phyloP scores from a whole-genome alignment of 202 grass and related monocot species.

The Dendrocalamus latiflorus region DNA sequence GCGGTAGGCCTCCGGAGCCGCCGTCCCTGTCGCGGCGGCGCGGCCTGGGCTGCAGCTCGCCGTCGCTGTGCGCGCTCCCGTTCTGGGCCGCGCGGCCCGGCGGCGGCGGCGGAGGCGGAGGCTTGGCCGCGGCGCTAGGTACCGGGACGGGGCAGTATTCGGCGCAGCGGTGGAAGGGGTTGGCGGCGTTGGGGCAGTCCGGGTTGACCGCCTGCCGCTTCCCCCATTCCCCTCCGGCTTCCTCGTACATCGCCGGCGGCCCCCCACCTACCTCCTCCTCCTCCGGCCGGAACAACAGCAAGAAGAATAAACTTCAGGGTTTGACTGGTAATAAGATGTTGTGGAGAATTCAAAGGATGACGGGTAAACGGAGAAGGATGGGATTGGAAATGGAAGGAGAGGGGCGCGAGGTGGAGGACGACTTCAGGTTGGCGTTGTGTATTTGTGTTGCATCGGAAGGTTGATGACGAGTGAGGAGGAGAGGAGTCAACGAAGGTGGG shows the following conservation, averaged over 20 bases:
- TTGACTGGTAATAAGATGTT: neutral
- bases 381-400: neutral
- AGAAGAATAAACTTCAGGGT: neutral
- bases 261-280: neutral
- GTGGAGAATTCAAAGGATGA: neutral
- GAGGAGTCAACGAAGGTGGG: too few species aligned
- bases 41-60: slow-evolving; percentile 20
- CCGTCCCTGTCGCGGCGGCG: slow-evolving; percentile 45
- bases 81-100: slow-evolving; percentile 39
- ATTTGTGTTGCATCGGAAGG: too few species aligned
- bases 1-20: slow-evolving; percentile 60
- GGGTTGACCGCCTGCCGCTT: slow-evolving; percentile 38
- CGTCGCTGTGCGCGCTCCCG: too few species aligned
- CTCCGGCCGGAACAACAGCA: neutral
- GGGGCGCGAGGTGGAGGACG: neutral
- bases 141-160: slow-evolving; percentile 42
- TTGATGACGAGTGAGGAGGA: too few species aligned
- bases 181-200: slow-evolving; percentile 50
- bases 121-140: neutral
- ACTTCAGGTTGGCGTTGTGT: neutral
- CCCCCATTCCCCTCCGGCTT: slow-evolving; percentile 32
- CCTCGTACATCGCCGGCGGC: slow-evolving; percentile 43
- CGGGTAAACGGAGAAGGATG: neutral
- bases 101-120: too few species aligned
- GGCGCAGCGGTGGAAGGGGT: slow-evolving; percentile 53